phyloP scores from a whole-genome alignment of 2,329 filamentous ascomycete species.

The Leptographium galeiforme region DNA sequence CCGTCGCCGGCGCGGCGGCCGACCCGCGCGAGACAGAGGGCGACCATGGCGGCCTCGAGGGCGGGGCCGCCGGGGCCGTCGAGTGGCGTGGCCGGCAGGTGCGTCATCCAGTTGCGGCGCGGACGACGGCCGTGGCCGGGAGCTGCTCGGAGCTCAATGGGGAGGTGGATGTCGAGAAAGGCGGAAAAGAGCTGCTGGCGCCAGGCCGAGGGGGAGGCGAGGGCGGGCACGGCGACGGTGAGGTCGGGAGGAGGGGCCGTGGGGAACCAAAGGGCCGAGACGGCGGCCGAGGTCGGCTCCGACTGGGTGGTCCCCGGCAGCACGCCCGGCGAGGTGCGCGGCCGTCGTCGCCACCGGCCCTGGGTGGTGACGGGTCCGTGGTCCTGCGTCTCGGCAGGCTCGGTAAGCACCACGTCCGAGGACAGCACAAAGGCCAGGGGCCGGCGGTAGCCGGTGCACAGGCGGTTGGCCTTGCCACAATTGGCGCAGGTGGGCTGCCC shows the following conservation, averaged over 20 bases:
- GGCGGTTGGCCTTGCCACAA: slow-evolving; percentile 12
- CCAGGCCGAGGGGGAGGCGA: slow-evolving; percentile 6
- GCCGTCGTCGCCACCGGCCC: slow-evolving; percentile 9
- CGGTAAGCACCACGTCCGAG: slow-evolving; percentile 3
- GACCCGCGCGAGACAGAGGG: slow-evolving; percentile 9
- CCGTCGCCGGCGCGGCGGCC: slow-evolving; percentile 3
- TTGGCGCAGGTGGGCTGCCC: slow-evolving; percentile 14
- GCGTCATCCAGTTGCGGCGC: slow-evolving; percentile 10
- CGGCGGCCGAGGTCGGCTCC: too few species aligned
- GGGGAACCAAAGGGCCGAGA: too few species aligned
- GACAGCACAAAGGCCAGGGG: slow-evolving; percentile 11
- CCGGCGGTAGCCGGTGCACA: slow-evolving; percentile 14
- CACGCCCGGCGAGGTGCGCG: neutral
- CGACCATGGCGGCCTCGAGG: slow-evolving; percentile 7
- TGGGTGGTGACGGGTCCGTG: slow-evolving; percentile 4
- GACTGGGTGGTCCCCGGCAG: neutral
- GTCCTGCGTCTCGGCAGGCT: neutral
- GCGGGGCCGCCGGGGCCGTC: slow-evolving; percentile 1
- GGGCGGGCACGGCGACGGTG: neutral
- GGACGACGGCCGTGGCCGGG: neutral
- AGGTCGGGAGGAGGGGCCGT: too few species aligned
- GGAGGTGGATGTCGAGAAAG: slow-evolving; percentile 8
- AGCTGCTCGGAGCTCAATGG: slow-evolving; percentile 2
- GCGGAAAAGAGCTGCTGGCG: slow-evolving; percentile 10
- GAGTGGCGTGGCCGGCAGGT: slow-evolving; percentile 5